A percentile compares a stretch with the other conserved stretches of the same genome.
phyloP scores from a whole-genome alignment of 2,329 filamentous ascomycete genomes.

The Fusarium tanahbumbuense region DNA sequence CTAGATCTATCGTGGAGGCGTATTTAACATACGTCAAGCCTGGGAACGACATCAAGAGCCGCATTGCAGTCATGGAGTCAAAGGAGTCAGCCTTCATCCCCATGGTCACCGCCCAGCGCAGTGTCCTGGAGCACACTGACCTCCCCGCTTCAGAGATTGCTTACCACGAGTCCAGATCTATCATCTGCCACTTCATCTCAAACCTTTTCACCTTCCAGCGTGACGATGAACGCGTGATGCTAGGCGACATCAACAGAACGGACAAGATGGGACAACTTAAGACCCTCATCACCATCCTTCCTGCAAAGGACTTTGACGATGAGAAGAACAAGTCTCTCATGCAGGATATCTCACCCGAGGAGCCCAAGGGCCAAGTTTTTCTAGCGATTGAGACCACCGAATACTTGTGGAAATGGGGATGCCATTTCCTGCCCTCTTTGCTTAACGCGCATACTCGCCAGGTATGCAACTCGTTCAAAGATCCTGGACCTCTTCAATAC shows the following conservation, averaged over 20 bases:
- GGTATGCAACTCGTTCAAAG: slow-evolving; percentile 72
- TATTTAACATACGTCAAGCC: slow-evolving; percentile 52
- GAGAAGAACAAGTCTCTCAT: slow-evolving; percentile 59
- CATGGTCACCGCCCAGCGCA: slow-evolving; percentile 18
- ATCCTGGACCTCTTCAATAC: slow-evolving; percentile 67
- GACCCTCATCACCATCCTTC: slow-evolving; percentile 50
- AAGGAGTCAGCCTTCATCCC: background rate
- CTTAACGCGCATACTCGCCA: slow-evolving; percentile 67
- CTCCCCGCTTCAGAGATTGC: slow-evolving; percentile 54
- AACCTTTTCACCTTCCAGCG: slow-evolving; percentile 54
- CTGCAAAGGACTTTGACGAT: slow-evolving; percentile 52
- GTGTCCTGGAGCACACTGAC: slow-evolving; percentile 32
- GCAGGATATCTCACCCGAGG: slow-evolving; percentile 59
- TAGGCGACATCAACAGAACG: slow-evolving; percentile 10
- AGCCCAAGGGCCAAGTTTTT: slow-evolving; percentile 61
- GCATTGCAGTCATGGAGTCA: background rate
- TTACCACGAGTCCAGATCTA: slow-evolving; percentile 65
- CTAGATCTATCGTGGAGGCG: slow-evolving; percentile 48
- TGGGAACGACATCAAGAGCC: slow-evolving; percentile 6
- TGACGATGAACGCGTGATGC: slow-evolving; percentile 49
- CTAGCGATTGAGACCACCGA: slow-evolving; percentile 56
- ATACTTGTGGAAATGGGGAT: slow-evolving; percentile 65
- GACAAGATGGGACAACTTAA: slow-evolving; percentile 40
- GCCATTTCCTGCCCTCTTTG: slow-evolving; percentile 68
- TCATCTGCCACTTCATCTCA: slow-evolving; percentile 62